These are phyloP conservation scores for Aspergillus ochraceoroseus DNA, from an alignment of 2,329 filamentous ascomycete species.

Conservation along the genomic window DNA sequence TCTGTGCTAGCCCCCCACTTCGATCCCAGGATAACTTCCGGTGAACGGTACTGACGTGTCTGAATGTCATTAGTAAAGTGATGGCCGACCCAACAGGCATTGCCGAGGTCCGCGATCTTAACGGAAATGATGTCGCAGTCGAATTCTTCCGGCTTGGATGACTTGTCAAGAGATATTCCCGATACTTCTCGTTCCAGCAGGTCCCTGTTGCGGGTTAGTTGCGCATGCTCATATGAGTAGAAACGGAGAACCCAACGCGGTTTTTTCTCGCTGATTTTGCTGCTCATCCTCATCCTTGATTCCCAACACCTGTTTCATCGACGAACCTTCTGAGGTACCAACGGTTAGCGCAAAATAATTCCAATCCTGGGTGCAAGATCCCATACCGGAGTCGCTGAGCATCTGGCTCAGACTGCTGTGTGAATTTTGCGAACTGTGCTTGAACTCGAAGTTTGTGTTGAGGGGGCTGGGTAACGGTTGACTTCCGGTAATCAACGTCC, in stretches of 20 bases:
- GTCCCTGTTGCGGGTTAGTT: slow-evolving; percentile 57
- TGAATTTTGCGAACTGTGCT: slow-evolving; percentile 57
- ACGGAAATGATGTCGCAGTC: slow-evolving; percentile 80
- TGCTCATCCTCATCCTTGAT: slow-evolving; percentile 56
- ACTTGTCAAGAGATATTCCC: slow-evolving; percentile 85
- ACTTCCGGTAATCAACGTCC: slow-evolving; percentile 93
- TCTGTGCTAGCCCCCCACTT: slow-evolving; percentile 99
- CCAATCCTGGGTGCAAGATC: neutral
- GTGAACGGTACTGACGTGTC: slow-evolving; percentile 92
- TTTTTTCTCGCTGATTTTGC: slow-evolving; percentile 85
- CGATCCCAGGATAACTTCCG: slow-evolving; percentile 90
- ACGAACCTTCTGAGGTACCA: slow-evolving; percentile 45
- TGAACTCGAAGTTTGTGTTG: slow-evolving; percentile 78
- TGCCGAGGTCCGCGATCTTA: slow-evolving; percentile 97
- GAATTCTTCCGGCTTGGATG: slow-evolving; percentile 36
- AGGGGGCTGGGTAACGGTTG: slow-evolving; percentile 93
- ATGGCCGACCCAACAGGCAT: slow-evolving; percentile 97
- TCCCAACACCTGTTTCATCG: slow-evolving; percentile 53
- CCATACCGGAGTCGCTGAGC: slow-evolving; percentile 67
- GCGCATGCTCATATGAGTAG: too few relatives aligned
- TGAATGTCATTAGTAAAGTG: slow-evolving; percentile 99
- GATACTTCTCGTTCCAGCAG: slow-evolving; percentile 88
- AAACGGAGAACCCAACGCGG: too few relatives aligned
- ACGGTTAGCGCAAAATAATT: slow-evolving; percentile 25
- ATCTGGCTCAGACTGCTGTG: slow-evolving; percentile 79